Evolutionary conservation across 805 yeast genomes (phyloP).

Genomic region (Saccharomycopsis sp.): DNA sequence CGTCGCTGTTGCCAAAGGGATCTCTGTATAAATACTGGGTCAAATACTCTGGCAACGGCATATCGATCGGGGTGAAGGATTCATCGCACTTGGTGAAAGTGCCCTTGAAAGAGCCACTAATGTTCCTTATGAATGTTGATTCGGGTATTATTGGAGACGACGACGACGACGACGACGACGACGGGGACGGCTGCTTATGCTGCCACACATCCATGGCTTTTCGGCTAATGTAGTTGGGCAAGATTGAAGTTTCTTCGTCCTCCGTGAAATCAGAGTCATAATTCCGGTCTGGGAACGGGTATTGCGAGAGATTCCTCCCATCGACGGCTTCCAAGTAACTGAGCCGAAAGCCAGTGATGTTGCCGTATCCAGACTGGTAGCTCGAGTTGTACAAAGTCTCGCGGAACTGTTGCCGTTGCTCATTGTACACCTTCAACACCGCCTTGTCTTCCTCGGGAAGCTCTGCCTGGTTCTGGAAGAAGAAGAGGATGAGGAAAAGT

Average conservation of each 20-base stretch:
- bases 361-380: constrained; percentile 50
- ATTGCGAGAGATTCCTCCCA: constrained; percentile 38
- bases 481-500: background rate
- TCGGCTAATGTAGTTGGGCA: constrained; percentile 50
- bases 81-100: constrained; percentile 26
- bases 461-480: constrained; percentile 21
- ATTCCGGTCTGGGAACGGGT: constrained; percentile 45
- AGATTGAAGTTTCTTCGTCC: constrained; percentile 42
- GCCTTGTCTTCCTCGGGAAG: constrained; percentile 32
- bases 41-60: constrained; percentile 30
- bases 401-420: constrained; percentile 27
- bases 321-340: constrained; percentile 51
- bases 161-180: background rate
- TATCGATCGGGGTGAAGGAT: constrained; percentile 22
- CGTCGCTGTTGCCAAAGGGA: constrained; percentile 19
- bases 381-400: constrained; percentile 33
- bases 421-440: constrained; percentile 31
- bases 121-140: constrained; percentile 32
- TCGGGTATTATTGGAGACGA: background rate
- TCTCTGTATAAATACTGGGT: constrained; percentile 26
- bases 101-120: constrained; percentile 42
- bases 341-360: constrained; percentile 62
- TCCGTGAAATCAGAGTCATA: constrained; percentile 37
- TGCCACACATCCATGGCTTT: constrained; percentile 48
- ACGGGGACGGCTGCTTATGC: no score